Conservation (phyloP, 768 basidiomycete genomes). For the Suillus sp. region DNA sequence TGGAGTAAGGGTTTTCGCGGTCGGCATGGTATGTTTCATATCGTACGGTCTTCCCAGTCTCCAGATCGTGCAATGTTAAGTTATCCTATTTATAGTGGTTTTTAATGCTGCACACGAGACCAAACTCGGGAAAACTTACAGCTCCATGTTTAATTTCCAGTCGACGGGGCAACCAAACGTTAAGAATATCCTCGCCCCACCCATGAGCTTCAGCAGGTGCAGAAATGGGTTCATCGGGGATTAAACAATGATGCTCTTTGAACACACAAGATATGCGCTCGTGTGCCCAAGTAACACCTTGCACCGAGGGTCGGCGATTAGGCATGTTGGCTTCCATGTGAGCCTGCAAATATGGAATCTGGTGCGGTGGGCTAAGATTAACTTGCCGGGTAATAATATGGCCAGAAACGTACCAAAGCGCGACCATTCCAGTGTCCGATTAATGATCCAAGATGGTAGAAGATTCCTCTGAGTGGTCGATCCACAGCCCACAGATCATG, state of each 20-base stretch:
- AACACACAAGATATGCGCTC: conserved; percentile 44
- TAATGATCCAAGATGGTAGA: conserved; percentile 47
- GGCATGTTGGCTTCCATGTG: conserved; percentile 27
- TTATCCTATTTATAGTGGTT: conserved; percentile 36
- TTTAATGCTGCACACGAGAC: background rate
- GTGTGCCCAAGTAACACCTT: conserved; percentile 32
- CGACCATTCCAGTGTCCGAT: conserved; percentile 51
- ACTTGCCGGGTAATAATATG: conserved; percentile 5
- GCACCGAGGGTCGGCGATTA: conserved; percentile 21
- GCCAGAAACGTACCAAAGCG: conserved; percentile 40
- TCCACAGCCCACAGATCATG: conserved; percentile 39
- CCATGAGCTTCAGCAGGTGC: conserved; percentile 37
- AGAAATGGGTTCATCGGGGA: conserved; percentile 38
- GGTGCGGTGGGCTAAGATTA: conserved; percentile 16
- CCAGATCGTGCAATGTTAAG: conserved; percentile 44
- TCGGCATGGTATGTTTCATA: conserved; percentile 50
- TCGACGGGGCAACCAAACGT: conserved; percentile 50
- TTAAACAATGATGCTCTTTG: conserved; percentile 50
- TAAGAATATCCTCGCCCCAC: conserved; percentile 45
- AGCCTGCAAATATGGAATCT: conserved; percentile 28
- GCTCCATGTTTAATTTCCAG: conserved; percentile 33
- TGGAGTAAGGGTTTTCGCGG: conserved; percentile 39
- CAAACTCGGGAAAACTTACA: conserved; percentile 30
- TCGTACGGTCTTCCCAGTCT: conserved; percentile 39
- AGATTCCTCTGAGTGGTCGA: conserved; percentile 41